Evolutionary conservation across 2,329 filamentous ascomycete genomes (phyloP), one percentile per base, ranked within the genome.

Genomic region (Colletotrichum sublineola): DNA sequence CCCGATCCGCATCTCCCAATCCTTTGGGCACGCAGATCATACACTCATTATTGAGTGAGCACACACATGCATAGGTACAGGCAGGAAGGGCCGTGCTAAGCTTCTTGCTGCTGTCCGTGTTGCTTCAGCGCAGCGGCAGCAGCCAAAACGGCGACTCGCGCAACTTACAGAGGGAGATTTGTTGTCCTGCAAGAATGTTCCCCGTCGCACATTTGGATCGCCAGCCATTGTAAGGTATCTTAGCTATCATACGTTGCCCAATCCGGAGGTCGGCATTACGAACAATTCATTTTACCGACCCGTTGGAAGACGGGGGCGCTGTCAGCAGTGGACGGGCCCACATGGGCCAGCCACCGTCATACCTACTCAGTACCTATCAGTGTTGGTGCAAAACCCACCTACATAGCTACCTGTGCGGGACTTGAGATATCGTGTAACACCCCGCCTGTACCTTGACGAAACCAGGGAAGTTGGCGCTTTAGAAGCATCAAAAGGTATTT

Each of bases 11-110:
- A 29, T 50, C 46, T 14, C 5, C 11, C 56, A 40, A 44, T 44
- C 52, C 12, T 64, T 44, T 65, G 42, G 52, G 15, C 48, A 42
- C 33, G 62, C 44, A 58, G 53, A 69, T 66, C 44, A 60, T 33
- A n/a, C 42, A 44, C 40, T 18, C 15, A 18, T 15, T 42, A 7
- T 1, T 24, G 24, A 24, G 24, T 24, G 24, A 24, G 24, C 24
- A 24, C 24, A 24, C 24, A 24, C 24, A 24, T 24, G 24, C 24
- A 24, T 24, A 24, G 24, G 24, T 24, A 24, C 24, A 24, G 24
- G 24, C 57, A 46, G 18, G 29, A 61, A 61, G 57, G 40, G 57
- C 57, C 18, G 29, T 48, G 24, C 40, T 18, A 46, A 61, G 57
- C 24, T 24, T 48, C 61, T 40, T 40, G 48, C 61, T 63, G 48